Evolutionary conservation across 2,329 filamentous ascomycete genomes (phyloP).

Genomic region (Exserohilum turcica): DNA sequence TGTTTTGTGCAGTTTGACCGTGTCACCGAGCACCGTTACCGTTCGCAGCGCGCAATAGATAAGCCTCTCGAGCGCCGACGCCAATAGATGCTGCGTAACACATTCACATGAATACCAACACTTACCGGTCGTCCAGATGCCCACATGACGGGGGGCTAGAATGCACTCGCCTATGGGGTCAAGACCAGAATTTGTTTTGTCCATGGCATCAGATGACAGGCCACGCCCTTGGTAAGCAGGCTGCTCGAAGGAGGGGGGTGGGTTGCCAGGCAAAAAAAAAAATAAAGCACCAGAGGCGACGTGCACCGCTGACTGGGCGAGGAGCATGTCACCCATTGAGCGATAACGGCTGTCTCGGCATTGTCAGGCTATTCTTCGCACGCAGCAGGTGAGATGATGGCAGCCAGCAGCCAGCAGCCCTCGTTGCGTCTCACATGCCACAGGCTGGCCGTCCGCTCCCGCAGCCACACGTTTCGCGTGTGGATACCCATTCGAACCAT

Average conservation of each 20-base stretch:
- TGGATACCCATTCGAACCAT: background rate
- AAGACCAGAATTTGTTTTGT: background rate
- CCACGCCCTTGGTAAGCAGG: background rate
- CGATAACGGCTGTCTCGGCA: constrained; percentile 15
- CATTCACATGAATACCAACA: constrained; percentile 7
- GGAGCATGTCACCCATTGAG: background rate
- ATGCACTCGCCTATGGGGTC: background rate
- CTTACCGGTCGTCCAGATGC: constrained; percentile 3
- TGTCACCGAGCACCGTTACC: constrained; percentile 1
- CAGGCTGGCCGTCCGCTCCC: background rate
- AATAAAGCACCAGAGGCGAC: background rate
- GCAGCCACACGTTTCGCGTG: background rate
- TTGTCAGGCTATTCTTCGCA: constrained; percentile 1
- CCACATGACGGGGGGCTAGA: constrained; percentile 13
- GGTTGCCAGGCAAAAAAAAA: background rate
- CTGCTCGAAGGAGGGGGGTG: constrained; percentile 2
- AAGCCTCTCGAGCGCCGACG: constrained; percentile 13
- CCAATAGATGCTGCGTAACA: constrained; percentile 16
- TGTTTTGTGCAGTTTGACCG: background rate
- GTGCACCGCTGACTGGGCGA: background rate
- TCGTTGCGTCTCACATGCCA: constrained; percentile 2
- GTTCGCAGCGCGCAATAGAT: constrained; percentile 13
- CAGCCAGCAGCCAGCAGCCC: too few species aligned
- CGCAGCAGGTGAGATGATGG: constrained; percentile 5
- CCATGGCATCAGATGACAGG: background rate